Conservation (phyloP, 2,329 filamentous ascomycete genomes). For the Scopulariopsis brevicaulis region DNA sequence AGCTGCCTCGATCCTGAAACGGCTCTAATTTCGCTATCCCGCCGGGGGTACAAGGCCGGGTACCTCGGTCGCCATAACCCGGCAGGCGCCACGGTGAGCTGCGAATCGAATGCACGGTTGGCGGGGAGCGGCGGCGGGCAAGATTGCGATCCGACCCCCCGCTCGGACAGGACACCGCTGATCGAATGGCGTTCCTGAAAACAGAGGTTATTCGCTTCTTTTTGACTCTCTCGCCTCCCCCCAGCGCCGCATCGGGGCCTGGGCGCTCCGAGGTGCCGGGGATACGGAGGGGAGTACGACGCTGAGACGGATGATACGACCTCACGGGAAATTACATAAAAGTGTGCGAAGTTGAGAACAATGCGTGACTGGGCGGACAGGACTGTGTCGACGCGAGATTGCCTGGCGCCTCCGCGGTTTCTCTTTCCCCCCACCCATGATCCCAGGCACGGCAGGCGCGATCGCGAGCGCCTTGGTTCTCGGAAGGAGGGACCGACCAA, state of each 20-base stretch:
- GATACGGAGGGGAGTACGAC: background rate
- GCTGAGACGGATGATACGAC: background rate
- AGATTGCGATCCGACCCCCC: background rate
- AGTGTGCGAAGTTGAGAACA: background rate
- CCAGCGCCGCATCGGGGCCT: background rate
- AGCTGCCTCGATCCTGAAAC: slow-evolving; percentile 4
- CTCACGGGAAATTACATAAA: background rate
- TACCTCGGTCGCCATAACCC: background rate
- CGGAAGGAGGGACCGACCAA: background rate
- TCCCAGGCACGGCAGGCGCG: background rate
- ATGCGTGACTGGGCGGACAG: background rate
- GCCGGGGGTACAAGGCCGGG: background rate
- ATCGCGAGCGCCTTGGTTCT: background rate
- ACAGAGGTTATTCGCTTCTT: background rate
- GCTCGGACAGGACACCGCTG: background rate
- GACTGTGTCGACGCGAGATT: background rate
- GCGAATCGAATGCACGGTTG: background rate
- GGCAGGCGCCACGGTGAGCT: background rate
- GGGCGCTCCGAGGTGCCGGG: background rate
- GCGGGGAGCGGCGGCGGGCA: background rate
- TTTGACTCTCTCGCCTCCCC: background rate
- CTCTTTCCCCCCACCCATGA: background rate
- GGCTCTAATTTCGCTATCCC: slow-evolving; percentile 3
- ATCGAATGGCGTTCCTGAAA: background rate
- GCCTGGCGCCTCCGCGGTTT: background rate